phyloP scores from a whole-genome alignment of 2,329 filamentous ascomycete species.

The Zarea fungicola region DNA sequence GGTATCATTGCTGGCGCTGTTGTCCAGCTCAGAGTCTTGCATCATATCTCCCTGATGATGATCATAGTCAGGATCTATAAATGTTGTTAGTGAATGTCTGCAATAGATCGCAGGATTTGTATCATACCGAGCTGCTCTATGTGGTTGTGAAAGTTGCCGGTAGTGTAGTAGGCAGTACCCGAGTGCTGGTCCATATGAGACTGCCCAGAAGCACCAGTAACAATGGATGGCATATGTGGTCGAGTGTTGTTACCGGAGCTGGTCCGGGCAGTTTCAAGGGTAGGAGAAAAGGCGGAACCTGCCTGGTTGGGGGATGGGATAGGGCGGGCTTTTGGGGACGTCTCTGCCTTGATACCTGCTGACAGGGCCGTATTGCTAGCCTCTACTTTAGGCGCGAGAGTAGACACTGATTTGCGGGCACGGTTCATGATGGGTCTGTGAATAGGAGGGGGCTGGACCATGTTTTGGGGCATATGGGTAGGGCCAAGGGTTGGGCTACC shows the following conservation, averaged over 20 bases:
- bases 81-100: too few species aligned
- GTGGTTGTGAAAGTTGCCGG: constrained; percentile 81
- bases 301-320: constrained; percentile 61
- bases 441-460: constrained; percentile 69
- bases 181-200: constrained; percentile 33
- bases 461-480: constrained; percentile 61
- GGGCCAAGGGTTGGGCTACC: constrained; percentile 75
- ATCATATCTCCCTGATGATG: constrained; percentile 82
- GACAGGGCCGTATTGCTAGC: constrained; percentile 45
- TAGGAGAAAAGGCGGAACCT: constrained; percentile 38
- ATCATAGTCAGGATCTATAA: constrained; percentile 99
- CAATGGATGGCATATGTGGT: constrained; percentile 28
- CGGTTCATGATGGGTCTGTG: constrained; percentile 78
- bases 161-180: constrained; percentile 64
- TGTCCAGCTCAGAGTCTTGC: constrained; percentile 72
- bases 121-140: constrained; percentile 93
- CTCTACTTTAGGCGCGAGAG: constrained; percentile 70
- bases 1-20: constrained; percentile 33
- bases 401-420: constrained; percentile 65
- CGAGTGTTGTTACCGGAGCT: constrained; percentile 28
- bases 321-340: constrained; percentile 67
- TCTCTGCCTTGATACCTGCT: constrained; percentile 49
- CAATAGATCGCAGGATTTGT: too few species aligned
- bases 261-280: constrained; percentile 44
- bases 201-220: constrained; percentile 22